These are phyloP conservation scores for Plantago ovata DNA, from an alignment of 257 asterid genomes.

Conservation along the genomic window DNA sequence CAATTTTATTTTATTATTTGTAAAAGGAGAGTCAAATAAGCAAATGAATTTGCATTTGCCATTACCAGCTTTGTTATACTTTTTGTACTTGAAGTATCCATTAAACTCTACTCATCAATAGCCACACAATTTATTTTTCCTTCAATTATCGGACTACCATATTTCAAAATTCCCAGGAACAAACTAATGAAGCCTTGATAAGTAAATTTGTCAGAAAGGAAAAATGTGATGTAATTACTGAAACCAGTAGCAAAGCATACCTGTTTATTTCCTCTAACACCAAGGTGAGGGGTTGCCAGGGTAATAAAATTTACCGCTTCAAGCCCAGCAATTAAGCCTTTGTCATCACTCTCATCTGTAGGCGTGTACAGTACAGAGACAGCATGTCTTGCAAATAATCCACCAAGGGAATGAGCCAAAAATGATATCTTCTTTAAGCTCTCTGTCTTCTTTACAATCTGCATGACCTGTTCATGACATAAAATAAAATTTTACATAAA, in stretches of 20 bases:
- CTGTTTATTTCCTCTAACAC: constrained; percentile 95
- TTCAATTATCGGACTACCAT: too few species aligned
- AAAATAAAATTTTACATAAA: neutral
- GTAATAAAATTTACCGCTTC: constrained; percentile 88
- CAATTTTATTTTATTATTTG: neutral
- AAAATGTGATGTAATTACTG: neutral
- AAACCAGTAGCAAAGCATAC: constrained; percentile 30
- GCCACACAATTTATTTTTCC: neutral
- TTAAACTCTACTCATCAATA: neutral
- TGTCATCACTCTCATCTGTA: constrained; percentile 25
- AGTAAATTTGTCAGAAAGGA: neutral
- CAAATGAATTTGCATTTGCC: neutral
- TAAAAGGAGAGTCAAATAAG: neutral
- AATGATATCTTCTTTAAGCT: constrained; percentile 79
- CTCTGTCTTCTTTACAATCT: constrained; percentile 55
- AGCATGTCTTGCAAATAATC: constrained; percentile 89
- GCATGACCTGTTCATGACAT: constrained; percentile 46
- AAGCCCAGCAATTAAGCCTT: constrained; percentile 72
- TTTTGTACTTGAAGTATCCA: neutral
- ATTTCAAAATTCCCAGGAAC: too few species aligned
- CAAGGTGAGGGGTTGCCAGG: constrained; percentile 97
- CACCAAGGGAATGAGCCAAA: constrained; percentile 97
- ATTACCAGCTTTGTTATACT: too few species aligned
- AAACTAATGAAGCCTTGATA: neutral
- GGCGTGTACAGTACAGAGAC: constrained; percentile 60